These are phyloP conservation scores for Zygnema cylindricum DNA, from an alignment of 139 green algal genomes.

Conservation along the genomic window DNA sequence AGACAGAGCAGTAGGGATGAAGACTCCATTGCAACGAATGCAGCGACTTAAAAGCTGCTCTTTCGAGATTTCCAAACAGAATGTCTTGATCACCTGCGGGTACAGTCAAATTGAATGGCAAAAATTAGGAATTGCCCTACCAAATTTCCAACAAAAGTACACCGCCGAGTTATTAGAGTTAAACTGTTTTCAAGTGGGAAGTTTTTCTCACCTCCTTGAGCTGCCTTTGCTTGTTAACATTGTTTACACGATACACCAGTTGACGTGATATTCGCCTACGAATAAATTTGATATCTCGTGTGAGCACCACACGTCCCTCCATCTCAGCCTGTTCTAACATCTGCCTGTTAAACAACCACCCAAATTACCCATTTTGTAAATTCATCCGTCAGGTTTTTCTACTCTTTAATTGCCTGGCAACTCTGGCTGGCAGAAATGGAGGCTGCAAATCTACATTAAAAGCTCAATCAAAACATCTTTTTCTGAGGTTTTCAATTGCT, in stretches of 20 bases:
- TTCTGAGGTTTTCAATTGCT: no score
- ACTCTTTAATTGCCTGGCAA: no score
- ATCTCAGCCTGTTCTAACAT: conserved; percentile 36
- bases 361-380: no score
- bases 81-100: conserved; percentile 11
- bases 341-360: conserved; percentile 15
- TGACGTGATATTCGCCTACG: conserved; percentile 35
- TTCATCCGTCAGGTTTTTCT: no score
- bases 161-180: no score
- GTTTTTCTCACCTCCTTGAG: conserved; percentile 31
- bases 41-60: conserved; percentile 35
- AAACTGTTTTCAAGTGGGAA: background rate
- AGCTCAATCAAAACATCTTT: no score
- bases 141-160: no score
- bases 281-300: conserved; percentile 42
- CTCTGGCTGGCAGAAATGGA: no score
- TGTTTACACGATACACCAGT: conserved; percentile 26
- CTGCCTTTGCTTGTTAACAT: conserved; percentile 41
- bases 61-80: conserved; percentile 6
- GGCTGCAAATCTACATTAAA: no score
- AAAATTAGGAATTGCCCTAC: no score
- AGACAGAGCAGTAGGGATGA: conserved; percentile 8
- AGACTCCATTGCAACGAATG: conserved; percentile 52
- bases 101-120: no score
- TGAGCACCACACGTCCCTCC: conserved; percentile 52